Evolutionary conservation across 495 filamentous ascomycete genomes (phyloP).

Genomic region (Penicillium tannophilum): DNA sequence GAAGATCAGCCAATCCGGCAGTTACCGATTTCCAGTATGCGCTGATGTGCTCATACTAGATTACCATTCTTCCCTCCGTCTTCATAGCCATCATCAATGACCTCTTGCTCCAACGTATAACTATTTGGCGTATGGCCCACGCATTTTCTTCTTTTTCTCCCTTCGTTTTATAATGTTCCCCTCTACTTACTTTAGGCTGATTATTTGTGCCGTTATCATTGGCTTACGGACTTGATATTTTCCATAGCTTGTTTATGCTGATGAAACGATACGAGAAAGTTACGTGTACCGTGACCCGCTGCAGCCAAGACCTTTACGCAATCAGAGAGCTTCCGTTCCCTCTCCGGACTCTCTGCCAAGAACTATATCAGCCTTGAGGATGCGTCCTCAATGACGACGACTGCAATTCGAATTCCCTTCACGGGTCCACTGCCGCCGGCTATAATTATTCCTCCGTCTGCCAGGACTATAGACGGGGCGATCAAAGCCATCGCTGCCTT

Average conservation of each 20-base stretch:
- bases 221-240: not conserved
- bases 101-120: not conserved
- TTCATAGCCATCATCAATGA: not conserved
- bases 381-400: slow-evolving; percentile 54
- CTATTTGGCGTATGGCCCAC: no score
- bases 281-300: not conserved
- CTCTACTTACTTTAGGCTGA: not conserved
- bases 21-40: slow-evolving; percentile 19
- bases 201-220: slow-evolving; percentile 1
- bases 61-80: not conserved
- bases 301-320: not conserved
- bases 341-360: slow-evolving; percentile 13
- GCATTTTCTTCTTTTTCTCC: not conserved
- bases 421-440: slow-evolving; percentile 81
- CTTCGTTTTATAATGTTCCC: not conserved
- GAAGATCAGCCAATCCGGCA: slow-evolving; percentile 34
- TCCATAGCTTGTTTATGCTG: not conserved
- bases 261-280: not conserved
- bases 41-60: slow-evolving; percentile 18
- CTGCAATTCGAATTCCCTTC: slow-evolving; percentile 87
- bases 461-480: slow-evolving; percentile 69
- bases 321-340: not conserved
- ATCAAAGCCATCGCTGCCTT: slow-evolving; percentile 75
- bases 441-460: slow-evolving; percentile 68
- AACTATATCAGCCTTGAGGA: not conserved